These are phyloP conservation scores for Pleurotus ostreatus DNA, from an alignment of 768 basidiomycete genomes.

Conservation along the genomic window DNA sequence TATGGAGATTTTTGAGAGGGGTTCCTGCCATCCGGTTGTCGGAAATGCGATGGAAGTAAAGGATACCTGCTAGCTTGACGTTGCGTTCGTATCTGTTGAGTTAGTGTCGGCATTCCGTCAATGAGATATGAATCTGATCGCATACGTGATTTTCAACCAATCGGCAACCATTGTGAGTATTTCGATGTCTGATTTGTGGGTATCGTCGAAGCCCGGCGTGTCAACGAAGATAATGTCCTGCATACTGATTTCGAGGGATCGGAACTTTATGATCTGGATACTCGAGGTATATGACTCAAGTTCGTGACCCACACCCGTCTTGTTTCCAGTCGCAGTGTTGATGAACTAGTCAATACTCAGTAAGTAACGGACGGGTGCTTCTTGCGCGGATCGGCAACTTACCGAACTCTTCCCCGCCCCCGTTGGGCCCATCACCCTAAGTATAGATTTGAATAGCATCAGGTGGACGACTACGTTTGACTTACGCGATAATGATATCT, in stretches of 20 bases:
- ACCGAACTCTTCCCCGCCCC: constrained; percentile 20
- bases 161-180: constrained; percentile 15
- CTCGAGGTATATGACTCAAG: constrained; percentile 12
- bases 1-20: constrained; percentile 7
- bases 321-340: constrained; percentile 9
- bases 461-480: background rate
- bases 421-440: constrained; percentile 18
- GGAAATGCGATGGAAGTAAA: constrained; percentile 21
- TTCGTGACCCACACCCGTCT: constrained; percentile 12
- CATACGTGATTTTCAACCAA: constrained; percentile 15
- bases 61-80: constrained; percentile 14
- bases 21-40: constrained; percentile 12
- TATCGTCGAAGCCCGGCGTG: constrained; percentile 20
- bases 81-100: constrained; percentile 8
- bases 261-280: background rate
- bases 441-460: background rate
- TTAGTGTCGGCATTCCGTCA: background rate
- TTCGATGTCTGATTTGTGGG: constrained; percentile 13
- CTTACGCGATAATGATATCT: constrained; percentile 12
- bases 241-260: background rate
- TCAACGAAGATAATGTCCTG: constrained; percentile 17
- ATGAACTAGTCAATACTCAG: constrained; percentile 13
- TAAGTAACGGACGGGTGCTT: background rate
- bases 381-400: background rate
- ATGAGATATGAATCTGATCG: background rate